Evolutionary conservation across 2,329 filamentous ascomycete species (phyloP).

Genomic region (Aphanocladium album): DNA sequence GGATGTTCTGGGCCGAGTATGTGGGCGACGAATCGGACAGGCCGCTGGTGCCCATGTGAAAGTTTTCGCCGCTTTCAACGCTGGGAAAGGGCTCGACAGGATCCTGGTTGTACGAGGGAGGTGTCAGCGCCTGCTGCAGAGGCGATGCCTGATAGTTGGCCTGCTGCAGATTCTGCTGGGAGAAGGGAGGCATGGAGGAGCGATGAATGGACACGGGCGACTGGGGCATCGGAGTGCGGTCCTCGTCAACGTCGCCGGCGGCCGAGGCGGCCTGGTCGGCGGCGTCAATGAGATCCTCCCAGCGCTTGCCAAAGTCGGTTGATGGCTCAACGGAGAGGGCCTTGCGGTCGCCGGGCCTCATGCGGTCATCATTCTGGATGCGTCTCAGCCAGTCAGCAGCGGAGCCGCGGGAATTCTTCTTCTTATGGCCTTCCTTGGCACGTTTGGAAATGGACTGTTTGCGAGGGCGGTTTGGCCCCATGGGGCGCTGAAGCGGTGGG

Average conservation of each 20-base stretch:
- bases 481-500: slow-evolving; percentile 71
- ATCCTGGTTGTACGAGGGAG: slow-evolving; percentile 65
- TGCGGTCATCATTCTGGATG: slow-evolving; percentile 56
- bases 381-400: slow-evolving; percentile 62
- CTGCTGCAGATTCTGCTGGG: slow-evolving; percentile 53
- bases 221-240: slow-evolving; percentile 73
- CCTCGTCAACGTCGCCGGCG: slow-evolving; percentile 84
- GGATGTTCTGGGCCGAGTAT: slow-evolving; percentile 68
- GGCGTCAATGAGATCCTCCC: slow-evolving; percentile 95
- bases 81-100: slow-evolving; percentile 76
- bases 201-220: slow-evolving; percentile 60
- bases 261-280: slow-evolving; percentile 70
- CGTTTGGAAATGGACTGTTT: slow-evolving; percentile 85
- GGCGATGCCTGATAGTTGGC: slow-evolving; percentile 82
- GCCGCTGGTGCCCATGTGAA: slow-evolving; percentile 62
- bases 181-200: slow-evolving; percentile 56
- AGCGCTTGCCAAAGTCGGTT: slow-evolving; percentile 78
- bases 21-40: slow-evolving; percentile 67
- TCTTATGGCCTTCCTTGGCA: slow-evolving; percentile 67
- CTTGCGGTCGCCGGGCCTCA: slow-evolving; percentile 68
- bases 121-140: slow-evolving; percentile 83
- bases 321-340: slow-evolving; percentile 82
- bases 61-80: slow-evolving; percentile 65
- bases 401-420: slow-evolving; percentile 65
- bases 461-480: slow-evolving; percentile 67